Evolutionary conservation across 331 rosid species (phyloP), one percentile per base, ranked within the genome.

Genomic region (Rosa hybrid): DNA sequence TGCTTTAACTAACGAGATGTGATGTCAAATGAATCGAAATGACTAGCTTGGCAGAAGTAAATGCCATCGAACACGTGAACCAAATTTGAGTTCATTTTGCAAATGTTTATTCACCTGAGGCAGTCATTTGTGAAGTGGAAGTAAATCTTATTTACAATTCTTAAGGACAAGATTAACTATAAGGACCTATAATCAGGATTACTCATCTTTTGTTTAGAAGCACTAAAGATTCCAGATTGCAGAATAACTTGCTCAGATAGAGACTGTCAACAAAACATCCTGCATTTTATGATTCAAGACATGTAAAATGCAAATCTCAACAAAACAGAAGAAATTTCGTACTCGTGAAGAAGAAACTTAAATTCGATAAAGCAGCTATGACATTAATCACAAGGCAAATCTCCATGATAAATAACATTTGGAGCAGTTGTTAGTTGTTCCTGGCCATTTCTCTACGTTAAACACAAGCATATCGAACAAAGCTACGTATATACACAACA

Each of bases 221-320:
- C 62, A 56, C 21, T 7, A 7, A 20, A 18, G 12, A 57, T n/a
- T 59, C 14, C 65, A 59, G 34, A 21, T 21, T 59, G 34, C 65
- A 21, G 65, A 59, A 21, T 59, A 9, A 59, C 14, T 59, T 59
- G 14, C 65, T 21, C 34, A 21, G 34, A 9, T 59, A n/a, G 34
- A 56, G 0, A 59, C 34, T n/a, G 30, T n/a, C 30, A 57, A 21
- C 13, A 57, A 57, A n/a, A 8, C 13, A n/a, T 64, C 53, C 57
- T 74, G 73, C 39, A 72, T 67, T 73, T 76, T 20, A 72, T 59
- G 74, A 41, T 27, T 75, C 62, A 72, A 79, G 46, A 45, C 34
- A 17, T 49, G 76, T 13, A 14, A 34, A 45, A n/a, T 38, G 41
- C 63, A 72, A 38, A 62, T 48, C 72, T 41, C 23, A 70, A 74